A percentile compares a stretch with the other conserved stretches of the same genome.
Conservation (phyloP, 495 filamentous ascomycete species). For the Lepidopterella palustris region DNA sequence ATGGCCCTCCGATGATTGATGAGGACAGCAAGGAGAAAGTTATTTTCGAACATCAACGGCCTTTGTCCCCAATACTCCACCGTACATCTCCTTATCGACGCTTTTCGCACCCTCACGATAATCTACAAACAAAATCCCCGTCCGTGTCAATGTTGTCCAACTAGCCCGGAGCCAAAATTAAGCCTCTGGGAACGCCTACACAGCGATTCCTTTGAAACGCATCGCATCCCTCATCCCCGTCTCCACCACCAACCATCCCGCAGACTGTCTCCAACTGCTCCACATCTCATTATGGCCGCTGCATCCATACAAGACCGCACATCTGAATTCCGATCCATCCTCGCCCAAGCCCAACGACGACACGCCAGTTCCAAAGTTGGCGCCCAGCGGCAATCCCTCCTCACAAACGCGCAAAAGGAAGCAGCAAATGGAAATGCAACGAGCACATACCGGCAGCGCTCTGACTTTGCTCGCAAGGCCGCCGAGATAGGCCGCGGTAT, state of each 20-base stretch:
- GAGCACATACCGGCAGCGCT: constrained; percentile 41
- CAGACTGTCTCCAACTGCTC: not conserved
- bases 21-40: not conserved
- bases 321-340: constrained; percentile 83
- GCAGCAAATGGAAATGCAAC: constrained; percentile 58
- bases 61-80: not conserved
- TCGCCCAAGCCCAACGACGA: constrained; percentile 72
- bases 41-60: not conserved
- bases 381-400: constrained; percentile 71
- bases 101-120: not conserved
- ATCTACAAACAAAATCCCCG: not conserved
- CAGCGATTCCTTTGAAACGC: not conserved
- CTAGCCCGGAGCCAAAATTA: not conserved
- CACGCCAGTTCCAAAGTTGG: constrained; percentile 63
- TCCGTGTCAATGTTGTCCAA: not conserved
- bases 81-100: not conserved
- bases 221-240: not conserved
- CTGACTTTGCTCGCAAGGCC: constrained; percentile 84
- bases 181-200: not conserved
- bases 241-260: not conserved
- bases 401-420: constrained; percentile 64
- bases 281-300: constrained; percentile 40
- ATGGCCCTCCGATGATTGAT: not conserved
- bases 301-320: constrained; percentile 94
- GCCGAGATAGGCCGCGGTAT: constrained; percentile 85